phyloP scores from a whole-genome alignment of 1,284 basidiomycete species.

The Volvariella surrecta region DNA sequence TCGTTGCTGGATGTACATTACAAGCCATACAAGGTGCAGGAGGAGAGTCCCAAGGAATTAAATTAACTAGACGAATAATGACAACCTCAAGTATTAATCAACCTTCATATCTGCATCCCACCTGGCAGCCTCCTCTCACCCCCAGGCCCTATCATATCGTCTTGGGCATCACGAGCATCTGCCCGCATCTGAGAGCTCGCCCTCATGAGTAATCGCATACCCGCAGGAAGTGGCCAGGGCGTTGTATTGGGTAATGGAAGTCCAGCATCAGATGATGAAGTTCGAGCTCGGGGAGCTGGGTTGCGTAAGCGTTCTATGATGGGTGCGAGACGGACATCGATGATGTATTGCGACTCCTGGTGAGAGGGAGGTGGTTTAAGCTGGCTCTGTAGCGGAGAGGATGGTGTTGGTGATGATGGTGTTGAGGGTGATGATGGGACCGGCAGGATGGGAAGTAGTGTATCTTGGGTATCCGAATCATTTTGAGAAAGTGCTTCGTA shows the following conservation, averaged over 20 bases:
- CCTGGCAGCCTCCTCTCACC: conserved; percentile 21
- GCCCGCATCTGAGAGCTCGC: conserved; percentile 32
- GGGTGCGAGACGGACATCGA: conserved; percentile 49
- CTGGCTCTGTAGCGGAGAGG: conserved; percentile 12
- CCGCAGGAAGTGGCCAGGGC: conserved; percentile 39
- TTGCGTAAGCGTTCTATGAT: conserved; percentile 46
- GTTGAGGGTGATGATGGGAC: conserved; percentile 12
- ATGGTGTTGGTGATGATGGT: conserved; percentile 15
- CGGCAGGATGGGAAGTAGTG: conserved; percentile 22
- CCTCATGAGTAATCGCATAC: conserved; percentile 44
- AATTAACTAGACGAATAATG: conserved; percentile 3
- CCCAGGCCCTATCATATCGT: conserved; percentile 9
- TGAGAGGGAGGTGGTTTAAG: conserved; percentile 13
- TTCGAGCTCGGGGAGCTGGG: conserved; percentile 33
- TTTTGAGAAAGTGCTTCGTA: conserved; percentile 45
- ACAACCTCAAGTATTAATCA: conserved; percentile 5
- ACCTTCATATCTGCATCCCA: conserved; percentile 17
- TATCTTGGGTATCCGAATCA: conserved; percentile 21
- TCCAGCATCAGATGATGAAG: conserved; percentile 23
- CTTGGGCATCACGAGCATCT: conserved; percentile 14
- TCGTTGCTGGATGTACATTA: background rate
- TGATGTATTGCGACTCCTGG: conserved; percentile 31
- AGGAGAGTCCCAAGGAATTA: background rate
- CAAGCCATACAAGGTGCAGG: background rate
- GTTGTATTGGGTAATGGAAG: conserved; percentile 57